Evolutionary conservation across 306 rosid species (phyloP).

Genomic region (Malus sylvestris): DNA sequence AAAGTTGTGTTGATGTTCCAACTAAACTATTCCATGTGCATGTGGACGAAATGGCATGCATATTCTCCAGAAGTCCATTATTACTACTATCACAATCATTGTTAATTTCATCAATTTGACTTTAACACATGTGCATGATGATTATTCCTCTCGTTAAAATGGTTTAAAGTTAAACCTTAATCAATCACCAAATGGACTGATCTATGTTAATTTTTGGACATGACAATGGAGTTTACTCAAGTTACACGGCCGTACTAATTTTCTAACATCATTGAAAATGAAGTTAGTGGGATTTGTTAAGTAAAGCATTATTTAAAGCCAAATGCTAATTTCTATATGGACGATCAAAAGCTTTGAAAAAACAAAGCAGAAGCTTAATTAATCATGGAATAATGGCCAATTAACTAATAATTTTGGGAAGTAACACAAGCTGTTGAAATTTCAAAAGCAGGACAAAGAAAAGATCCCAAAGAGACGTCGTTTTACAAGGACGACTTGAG

Average conservation of each 20-base stretch:
- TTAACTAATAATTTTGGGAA: conserved; percentile 21
- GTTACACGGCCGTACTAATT: not conserved
- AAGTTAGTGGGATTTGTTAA: conserved; percentile 18
- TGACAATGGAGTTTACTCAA: conserved; percentile 5
- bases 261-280: conserved; percentile 9
- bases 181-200: not conserved
- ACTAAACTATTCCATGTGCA: not conserved
- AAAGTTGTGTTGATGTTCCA: not conserved
- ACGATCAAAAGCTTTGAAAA: conserved; percentile 14
- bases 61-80: conserved; percentile 3
- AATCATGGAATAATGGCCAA: conserved; percentile 22
- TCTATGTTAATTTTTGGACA: not conserved
- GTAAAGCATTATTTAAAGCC: conserved; percentile 11
- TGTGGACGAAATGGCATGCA: not conserved
- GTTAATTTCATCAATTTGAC: not conserved
- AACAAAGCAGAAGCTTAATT: not conserved
- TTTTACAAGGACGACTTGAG: conserved; percentile 43
- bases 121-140: not conserved
- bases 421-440: conserved; percentile 13
- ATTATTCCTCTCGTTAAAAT: not conserved
- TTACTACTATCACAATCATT: conserved; percentile 1
- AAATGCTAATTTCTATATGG: conserved; percentile 1
- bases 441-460: not conserved
- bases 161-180: not conserved
- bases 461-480: conserved; percentile 29